A percentile compares a stretch with the other conserved stretches of the same genome.
Conservation (phyloP, 163 green algal species). For the Coccomyxa subellipsoidea region DNA sequence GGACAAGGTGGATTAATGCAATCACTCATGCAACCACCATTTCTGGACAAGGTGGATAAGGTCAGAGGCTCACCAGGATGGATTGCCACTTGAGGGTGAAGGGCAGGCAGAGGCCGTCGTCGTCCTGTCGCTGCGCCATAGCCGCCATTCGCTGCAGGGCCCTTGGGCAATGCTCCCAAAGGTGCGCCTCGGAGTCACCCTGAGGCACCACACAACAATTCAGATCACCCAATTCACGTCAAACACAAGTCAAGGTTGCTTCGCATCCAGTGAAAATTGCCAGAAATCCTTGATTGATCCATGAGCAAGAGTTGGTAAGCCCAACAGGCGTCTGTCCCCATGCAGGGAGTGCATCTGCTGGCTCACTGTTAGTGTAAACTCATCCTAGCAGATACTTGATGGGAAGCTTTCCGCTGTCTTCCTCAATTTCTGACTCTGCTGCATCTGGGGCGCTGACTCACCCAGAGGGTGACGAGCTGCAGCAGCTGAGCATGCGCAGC, state of each 20-base stretch:
- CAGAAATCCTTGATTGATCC: too few species aligned
- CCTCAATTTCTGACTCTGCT: too few species aligned
- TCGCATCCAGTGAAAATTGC: neutral
- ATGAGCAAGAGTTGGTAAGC: too few species aligned
- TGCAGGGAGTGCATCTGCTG: too few species aligned
- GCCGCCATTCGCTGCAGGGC: neutral
- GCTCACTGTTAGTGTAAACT: too few species aligned
- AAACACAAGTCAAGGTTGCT: neutral
- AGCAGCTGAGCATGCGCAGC: neutral
- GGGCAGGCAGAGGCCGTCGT: neutral
- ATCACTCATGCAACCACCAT: too few species aligned
- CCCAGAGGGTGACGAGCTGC: neutral
- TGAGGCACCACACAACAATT: neutral
- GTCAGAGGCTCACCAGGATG: neutral
- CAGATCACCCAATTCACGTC: neutral
- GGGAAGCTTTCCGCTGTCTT: too few species aligned
- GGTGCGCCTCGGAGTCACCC: neutral
- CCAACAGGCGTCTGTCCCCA: too few species aligned
- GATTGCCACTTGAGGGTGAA: neutral
- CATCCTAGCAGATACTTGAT: too few species aligned
- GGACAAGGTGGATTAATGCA: too few species aligned
- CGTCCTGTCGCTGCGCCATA: neutral
- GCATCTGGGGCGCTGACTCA: neutral
- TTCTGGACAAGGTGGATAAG: too few species aligned
- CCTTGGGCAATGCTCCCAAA: neutral